Base-by-base conservation (phyloP, 1,284 basidiomycete species). In the Termitomyces sp. region DNA sequence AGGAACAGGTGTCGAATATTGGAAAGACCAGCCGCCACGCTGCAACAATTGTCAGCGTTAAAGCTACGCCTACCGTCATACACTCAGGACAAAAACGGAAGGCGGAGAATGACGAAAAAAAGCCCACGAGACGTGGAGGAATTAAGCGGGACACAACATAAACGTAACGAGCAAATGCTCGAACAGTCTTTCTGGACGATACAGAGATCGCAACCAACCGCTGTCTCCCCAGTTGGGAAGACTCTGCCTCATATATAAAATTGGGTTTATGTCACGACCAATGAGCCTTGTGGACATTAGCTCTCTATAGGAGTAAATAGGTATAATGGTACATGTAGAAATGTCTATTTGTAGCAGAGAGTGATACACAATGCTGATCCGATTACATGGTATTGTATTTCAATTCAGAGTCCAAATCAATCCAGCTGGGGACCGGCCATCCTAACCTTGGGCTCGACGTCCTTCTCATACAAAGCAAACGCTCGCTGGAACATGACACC, bases 401-500 rank as follows among this genome's bases (percentile, higher is more conserved):
- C 42, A 44, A 28, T 46, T 34, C 11, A 45, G 19, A 47, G 35
- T 54, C 52, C 45, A 24, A 34, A 24, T 57, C 38, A 58, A 52
- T 58, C 57, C 54, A 72, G 46, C 50, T 70, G 67, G 38, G 93
- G 93, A 41, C 92, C 93, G 42, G 92, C 90, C 59, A 80, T 67
- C 66, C 86, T 78, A 53, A 95, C 89, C 69, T 86, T 86, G 61
- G 79, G 77, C 39, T 84, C 80, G 18, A 95, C 89, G 61, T 91
- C 91, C 61, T 77, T 79, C 75, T 93, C 88, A 68, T 96, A 97
- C 68, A 93, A 74, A 62, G 84, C 84, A 70, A 95, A 96, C 47
- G 93, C 93, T 75, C 90, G 92, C 68, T 79, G 77, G 83, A 97
- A 97, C 93, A 97, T 96, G 61, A 82, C 81, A 35, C 75, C 94